Base-by-base conservation (phyloP, 345 rosid genomes). In the Psidium friedrichsthalianum region DNA sequence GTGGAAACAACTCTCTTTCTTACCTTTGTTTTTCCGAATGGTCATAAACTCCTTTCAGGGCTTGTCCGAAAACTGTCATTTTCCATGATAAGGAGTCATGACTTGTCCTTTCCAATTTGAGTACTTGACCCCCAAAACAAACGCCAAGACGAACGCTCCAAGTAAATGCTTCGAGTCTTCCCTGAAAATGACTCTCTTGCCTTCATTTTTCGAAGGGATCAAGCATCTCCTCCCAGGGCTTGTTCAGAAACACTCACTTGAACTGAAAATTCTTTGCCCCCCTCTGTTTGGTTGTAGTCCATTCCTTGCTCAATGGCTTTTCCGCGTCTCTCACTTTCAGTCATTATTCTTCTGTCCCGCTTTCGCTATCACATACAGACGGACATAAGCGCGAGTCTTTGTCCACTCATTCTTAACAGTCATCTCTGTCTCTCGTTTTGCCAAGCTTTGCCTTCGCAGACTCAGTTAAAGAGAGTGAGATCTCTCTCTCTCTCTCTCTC, bases 151-250 rank as follows among this genome's bases (percentile, higher is more conserved):
- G 83, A 88, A 87, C 36, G 87, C 40, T 36, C 88, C 88, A 8
- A 40, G 86, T 85, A 88, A 88, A 49, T 83, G 88, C 87, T 40
- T 1, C 25, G 58, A 86, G 82, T 82, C 86, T 20, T 56, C 47
- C 80, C 36, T 36, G 80, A 69, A 69, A 69, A 36, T 18, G 80
- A 69, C 80, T 0, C 14, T 22, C 11, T 69, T 36, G 47, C 80
- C 7, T 64, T 1, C 5, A 20, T 29, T 64, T 53, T 29, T 11
- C 86, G 85, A 84, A 85, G 18, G 55, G 8, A 49, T 86, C 84
- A 80, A 83, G 5, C 54, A 64, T 53, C 58, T 11, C n/a, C 21
- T 22, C 18, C 40, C 80, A 5, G 42, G 80, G 47, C 80, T 36
- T 5, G 80, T 10, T 69, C 80, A 69, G 57, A n/a, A 81, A 16